Evolutionary conservation across 305 asterid genomes (phyloP).

Genomic region (Stenogyne calaminthoides): DNA sequence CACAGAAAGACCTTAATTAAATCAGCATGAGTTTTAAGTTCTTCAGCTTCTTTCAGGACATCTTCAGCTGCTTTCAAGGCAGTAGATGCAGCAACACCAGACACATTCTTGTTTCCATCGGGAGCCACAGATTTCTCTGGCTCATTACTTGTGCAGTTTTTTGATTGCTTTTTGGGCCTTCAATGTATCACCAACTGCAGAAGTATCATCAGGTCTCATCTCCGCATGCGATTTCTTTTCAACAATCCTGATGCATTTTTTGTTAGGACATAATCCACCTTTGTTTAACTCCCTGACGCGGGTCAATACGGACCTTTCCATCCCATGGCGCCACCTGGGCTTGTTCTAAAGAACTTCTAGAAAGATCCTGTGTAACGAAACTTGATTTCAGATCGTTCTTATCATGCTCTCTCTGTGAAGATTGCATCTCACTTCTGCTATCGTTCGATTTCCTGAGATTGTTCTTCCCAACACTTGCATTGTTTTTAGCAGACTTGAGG

Average conservation of each 20-base stretch:
- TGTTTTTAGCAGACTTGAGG: slow-evolving; percentile 38
- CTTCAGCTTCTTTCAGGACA: slow-evolving; percentile 78
- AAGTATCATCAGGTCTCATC: slow-evolving; percentile 43
- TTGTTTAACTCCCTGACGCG: slow-evolving; percentile 45
- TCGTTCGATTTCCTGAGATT: slow-evolving; percentile 43
- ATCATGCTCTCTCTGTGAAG: slow-evolving; percentile 37
- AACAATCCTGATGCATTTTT: slow-evolving; percentile 41
- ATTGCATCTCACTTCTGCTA: slow-evolving; percentile 38
- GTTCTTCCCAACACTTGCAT: slow-evolving; percentile 38
- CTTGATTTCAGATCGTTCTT: slow-evolving; percentile 33
- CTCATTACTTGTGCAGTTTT: slow-evolving; percentile 33
- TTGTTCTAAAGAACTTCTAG: slow-evolving; percentile 35
- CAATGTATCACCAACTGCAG: slow-evolving; percentile 42
- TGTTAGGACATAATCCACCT: slow-evolving; percentile 40
- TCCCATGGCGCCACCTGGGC: slow-evolving; percentile 36
- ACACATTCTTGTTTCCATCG: slow-evolving; percentile 44
- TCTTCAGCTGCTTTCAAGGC: slow-evolving; percentile 67
- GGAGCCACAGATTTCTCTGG: slow-evolving; percentile 39
- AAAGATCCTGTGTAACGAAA: slow-evolving; percentile 35
- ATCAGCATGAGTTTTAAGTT: slow-evolving; percentile 66
- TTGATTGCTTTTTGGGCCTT: slow-evolving; percentile 46
- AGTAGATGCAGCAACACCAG: slow-evolving; percentile 42
- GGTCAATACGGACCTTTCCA: slow-evolving; percentile 46
- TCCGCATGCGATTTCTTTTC: slow-evolving; percentile 45
- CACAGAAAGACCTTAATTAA: slow-evolving; percentile 64